Base-by-base conservation (phyloP, 2,329 filamentous ascomycete genomes). In the Aaosphaeria arxii region DNA sequence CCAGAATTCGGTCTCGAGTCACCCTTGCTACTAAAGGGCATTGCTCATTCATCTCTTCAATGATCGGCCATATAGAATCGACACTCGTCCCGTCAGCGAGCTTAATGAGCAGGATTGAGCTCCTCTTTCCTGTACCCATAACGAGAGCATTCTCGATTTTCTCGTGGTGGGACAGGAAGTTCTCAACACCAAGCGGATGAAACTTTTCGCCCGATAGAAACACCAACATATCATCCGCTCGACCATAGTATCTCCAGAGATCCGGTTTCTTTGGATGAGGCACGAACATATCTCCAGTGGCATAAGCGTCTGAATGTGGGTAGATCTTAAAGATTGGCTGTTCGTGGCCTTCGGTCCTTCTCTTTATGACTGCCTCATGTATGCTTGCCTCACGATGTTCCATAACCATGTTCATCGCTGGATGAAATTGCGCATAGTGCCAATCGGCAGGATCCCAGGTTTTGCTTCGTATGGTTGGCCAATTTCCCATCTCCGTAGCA, bases 51-150 rank as follows among this genome's bases (percentile, higher is more conserved):
- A 74, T 76, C 30, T 63, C 53, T 43, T 77, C 63, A 0, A 80
- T 66, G 0, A 57, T 61, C 0, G 69, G 66, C 75, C 75, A 78
- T 7, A 80, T 71, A 30, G 62, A 60, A 4, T 78, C 69, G 5
- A 46, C 28, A 6, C 56, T 46, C 11, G 6, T 41, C 11, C 33
- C 7, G 11, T 44, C 41, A 5, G 40, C 13, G 1, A 51, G 51
- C 46, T 69, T 62, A 17, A 70, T 42, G 6, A 70, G 51, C 4
- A 67, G 42, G 0, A 55, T 62, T 11, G 62, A 50, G 28, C 68
- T 55, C 7, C 57, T 55, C 30, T 57, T 53, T 24, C 55, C 55
- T 43, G 53, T 50, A 5, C 66, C 66, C 17, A 67, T 53, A 1
- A 68, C 53, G 5, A 69, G 42, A 5, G 61, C 61, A 31, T 50